phyloP scores from a whole-genome alignment of 2,329 filamentous ascomycete species.

The Aspergillus hortae region DNA sequence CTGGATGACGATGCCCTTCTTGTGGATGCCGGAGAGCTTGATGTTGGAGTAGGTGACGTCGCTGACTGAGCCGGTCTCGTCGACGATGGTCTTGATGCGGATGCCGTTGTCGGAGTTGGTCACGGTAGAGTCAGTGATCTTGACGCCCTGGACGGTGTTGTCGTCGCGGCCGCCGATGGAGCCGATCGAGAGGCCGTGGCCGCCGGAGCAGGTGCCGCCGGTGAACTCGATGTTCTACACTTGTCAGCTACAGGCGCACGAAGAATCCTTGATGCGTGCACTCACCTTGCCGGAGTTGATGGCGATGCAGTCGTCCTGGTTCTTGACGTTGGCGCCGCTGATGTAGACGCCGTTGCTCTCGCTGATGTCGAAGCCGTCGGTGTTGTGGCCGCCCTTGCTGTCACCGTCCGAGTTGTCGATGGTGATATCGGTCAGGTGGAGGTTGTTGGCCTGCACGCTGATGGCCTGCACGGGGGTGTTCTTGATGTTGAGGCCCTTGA shows the following conservation, averaged over 20 bases:
- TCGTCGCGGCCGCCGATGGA: slow-evolving; percentile 55
- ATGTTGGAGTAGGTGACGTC: slow-evolving; percentile 55
- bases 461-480: slow-evolving; percentile 39
- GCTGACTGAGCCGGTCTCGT: slow-evolving; percentile 50
- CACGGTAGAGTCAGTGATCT: slow-evolving; percentile 48
- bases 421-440: slow-evolving; percentile 51
- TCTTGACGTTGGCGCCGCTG: slow-evolving; percentile 50
- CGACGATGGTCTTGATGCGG: slow-evolving; percentile 56
- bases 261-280: background rate
- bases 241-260: background rate
- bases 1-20: slow-evolving; percentile 57
- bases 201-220: slow-evolving; percentile 28
- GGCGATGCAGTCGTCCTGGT: slow-evolving; percentile 60
- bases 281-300: slow-evolving; percentile 53
- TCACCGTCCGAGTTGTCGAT: slow-evolving; percentile 59
- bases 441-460: slow-evolving; percentile 44
- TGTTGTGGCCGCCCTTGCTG: slow-evolving; percentile 47
- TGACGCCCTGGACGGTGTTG: slow-evolving; percentile 55
- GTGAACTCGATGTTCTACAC: slow-evolving; percentile 27
- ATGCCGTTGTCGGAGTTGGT: slow-evolving; percentile 54
- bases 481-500: slow-evolving; percentile 32
- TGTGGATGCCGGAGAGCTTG: slow-evolving; percentile 47
- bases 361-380: slow-evolving; percentile 43
- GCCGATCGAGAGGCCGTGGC: slow-evolving; percentile 57
- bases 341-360: slow-evolving; percentile 50